Evolutionary conservation across 148 eudicot species (phyloP), one percentile per base, ranked within the genome.

Genomic region (Pouteria glomerata): DNA sequence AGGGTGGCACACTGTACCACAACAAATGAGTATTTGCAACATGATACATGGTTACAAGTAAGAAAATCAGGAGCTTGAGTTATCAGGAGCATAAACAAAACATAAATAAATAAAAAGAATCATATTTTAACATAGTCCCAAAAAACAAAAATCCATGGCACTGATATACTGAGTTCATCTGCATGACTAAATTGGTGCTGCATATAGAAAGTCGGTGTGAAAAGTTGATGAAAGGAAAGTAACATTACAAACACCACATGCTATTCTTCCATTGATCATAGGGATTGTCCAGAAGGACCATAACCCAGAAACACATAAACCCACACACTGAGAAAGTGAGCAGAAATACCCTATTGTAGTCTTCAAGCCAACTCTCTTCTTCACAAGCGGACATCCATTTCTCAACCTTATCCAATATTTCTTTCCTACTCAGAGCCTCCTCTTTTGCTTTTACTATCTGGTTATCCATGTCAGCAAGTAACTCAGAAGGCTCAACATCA

Each of bases 351-450:
- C 97, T 84, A 61, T 84, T 96, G 69, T 96, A 96, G 79, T 96
- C 99, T 78, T 96, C 99, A 70, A 96, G 99, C 99, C 99, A 96
- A 56, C 99, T 96, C 85, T 96, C 99, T 83, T 96, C 99, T 87
- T 96, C 99, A 87, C 99, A 96, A 48, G 99, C 96, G n/a, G 97
- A 90, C 99, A 96, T 96, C 99, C 99, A 96, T 79, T 83, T 96
- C 85, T 96, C 99, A 57, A 96, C 99, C 84, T 88, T 92, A 81
- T 96, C 99, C 80, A 96, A 82, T 76, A 96, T 96, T 34, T 96
- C 96, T 79, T 92, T 96, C 75, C 99, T 83, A 77, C 99, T 96
- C 63, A 80, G 45, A 76, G 94, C 88, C 92, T 90, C 99, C 78
- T 96, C 97, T 83, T 90, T 96, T 33, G 99, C 99, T 44, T 87